phyloP scores from a whole-genome alignment of 257 asterid genomes.

The Solanum tarijense region DNA sequence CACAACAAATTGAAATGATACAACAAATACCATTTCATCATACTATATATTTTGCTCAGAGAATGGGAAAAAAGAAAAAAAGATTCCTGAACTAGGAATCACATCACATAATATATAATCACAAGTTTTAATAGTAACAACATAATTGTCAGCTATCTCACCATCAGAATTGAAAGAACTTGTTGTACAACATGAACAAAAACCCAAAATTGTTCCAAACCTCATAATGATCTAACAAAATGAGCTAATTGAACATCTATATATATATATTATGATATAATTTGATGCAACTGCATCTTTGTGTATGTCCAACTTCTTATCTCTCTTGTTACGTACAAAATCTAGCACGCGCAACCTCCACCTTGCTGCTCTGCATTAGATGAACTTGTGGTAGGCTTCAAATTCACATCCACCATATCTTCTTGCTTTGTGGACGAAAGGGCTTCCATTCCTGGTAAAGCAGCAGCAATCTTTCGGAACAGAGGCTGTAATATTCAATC shows the following conservation, averaged over 20 bases:
- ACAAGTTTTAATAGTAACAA: not conserved
- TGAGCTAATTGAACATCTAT: conserved; percentile 1
- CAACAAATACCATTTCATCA: not conserved
- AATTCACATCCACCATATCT: conserved; percentile 48
- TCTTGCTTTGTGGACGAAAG: conserved; percentile 39
- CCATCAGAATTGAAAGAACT: not conserved
- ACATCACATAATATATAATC: not conserved
- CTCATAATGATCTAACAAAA: not conserved
- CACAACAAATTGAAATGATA: not conserved
- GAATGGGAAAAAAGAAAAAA: not conserved
- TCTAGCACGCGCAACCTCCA: conserved; percentile 45
- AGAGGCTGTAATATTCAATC: conserved; percentile 27
- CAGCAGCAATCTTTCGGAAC: conserved; percentile 53
- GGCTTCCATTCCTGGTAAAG: conserved; percentile 46
- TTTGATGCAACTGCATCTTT: not conserved
- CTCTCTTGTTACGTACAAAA: not conserved
- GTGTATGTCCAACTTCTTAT: not conserved
- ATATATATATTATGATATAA: not conserved
- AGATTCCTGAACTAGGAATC: not conserved
- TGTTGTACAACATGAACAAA: not conserved
- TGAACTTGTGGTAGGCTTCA: conserved; percentile 29
- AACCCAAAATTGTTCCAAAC: not conserved
- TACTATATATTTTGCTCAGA: not conserved
- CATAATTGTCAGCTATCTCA: not conserved
- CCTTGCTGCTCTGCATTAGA: conserved; percentile 30